Evolutionary conservation across 768 basidiomycete genomes (phyloP).

Genomic region (Hypsizygus marmoreus): DNA sequence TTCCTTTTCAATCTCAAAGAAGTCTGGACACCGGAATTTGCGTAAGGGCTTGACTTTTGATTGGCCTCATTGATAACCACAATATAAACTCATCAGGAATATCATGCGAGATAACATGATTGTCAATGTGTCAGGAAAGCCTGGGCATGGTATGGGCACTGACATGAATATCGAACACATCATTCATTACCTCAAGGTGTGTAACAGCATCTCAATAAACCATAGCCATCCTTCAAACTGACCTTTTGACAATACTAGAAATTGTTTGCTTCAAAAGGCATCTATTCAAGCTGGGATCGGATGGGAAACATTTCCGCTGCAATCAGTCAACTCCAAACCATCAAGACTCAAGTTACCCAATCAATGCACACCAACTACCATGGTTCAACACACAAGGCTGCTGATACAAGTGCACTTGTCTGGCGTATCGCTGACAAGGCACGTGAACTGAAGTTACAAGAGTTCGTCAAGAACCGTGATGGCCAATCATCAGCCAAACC

Average conservation of each 20-base stretch:
- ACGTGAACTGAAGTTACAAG: conserved; percentile 16
- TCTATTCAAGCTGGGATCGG: conserved; percentile 31
- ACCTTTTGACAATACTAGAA: conserved; percentile 14
- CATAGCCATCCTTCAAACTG: too few species aligned
- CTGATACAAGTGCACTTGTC: conserved; percentile 18
- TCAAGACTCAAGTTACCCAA: conserved; percentile 29
- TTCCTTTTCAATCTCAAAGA: conserved; percentile 28
- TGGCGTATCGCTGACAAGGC: conserved; percentile 24
- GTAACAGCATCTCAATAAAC: background rate
- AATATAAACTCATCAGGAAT: conserved; percentile 21
- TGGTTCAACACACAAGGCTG: conserved; percentile 23
- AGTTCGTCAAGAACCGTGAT: background rate
- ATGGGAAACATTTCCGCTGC: conserved; percentile 32
- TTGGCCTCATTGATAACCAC: background rate
- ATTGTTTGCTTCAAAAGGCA: conserved; percentile 30
- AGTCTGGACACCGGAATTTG: conserved; percentile 34
- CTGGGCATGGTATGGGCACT: conserved; percentile 35
- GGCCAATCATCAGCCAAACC: conserved; percentile 8
- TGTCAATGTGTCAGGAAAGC: conserved; percentile 30
- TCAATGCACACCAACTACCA: conserved; percentile 25
- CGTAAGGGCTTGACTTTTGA: conserved; percentile 17
- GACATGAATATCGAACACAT: conserved; percentile 41
- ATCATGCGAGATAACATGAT: conserved; percentile 39
- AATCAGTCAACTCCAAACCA: conserved; percentile 24
- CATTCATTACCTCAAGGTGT: conserved; percentile 34